Evolutionary conservation across 2,329 filamentous ascomycete species (phyloP), one percentile per base, ranked within the genome.

Genomic region (Fusarium mexicanum): DNA sequence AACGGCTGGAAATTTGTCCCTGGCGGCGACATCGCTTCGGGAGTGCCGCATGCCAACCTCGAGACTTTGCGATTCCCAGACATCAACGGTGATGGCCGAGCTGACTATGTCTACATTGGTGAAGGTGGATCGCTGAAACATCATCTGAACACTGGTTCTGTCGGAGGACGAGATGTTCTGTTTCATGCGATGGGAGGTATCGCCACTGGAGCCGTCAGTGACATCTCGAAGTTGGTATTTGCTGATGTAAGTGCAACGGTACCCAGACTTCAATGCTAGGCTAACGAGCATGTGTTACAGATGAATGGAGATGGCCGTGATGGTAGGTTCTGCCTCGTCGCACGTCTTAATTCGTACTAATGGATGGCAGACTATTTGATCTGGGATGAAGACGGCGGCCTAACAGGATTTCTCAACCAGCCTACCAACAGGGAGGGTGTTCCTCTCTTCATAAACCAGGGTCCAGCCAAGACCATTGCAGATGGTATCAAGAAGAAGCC

Each of bases 41-140:
- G 76, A 1, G 74, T 76, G 18, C 76, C 69, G 1, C 77, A 79
- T 33, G 77, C 77, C 2, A 79, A 78, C 29, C 58, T 66, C 5
- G 54, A 60, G 17, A 79, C 77, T 4, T 26, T 79, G 0, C 67
- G 75, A 5, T 79, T 79, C 43, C 67, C 77, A 8, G 76, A 79
- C 33, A 73, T 79, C 55, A 79, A 79, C 43, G 76, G 78, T 16
- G 77, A 79, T 53, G 76, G 76, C 10, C 24, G 77, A 16, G 74
- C 77, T 11, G 77, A 78, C 61, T 79, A 78, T 35, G 71, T 79
- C 8, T 74, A 72, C 7, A 70, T 77, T 8, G 77, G 76, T 5
- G 41, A 74, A 38, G 67, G 67, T 2, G 77, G 77, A 6, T 64
- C 77, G 16, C 37, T 79, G 20, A 64, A 58, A 8, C 64, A 77